Percentiles rank a stretch among this genome's conserved stretches.
These are phyloP conservation scores for Aegilops umbellulata DNA, from an alignment of 176 grass and related monocot genomes.

Conservation along the genomic window DNA sequence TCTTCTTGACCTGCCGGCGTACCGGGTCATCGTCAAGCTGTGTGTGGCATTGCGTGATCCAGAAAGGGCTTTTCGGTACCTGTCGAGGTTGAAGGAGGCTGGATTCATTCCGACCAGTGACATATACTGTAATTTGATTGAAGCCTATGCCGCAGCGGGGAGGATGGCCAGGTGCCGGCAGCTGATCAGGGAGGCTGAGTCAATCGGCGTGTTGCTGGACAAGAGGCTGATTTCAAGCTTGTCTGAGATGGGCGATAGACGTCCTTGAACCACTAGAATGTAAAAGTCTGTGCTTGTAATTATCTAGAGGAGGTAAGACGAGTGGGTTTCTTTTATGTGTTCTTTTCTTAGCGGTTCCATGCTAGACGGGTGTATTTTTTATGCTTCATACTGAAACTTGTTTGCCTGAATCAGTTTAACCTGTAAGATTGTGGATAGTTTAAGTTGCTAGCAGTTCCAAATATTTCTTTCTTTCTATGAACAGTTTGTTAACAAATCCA, in stretches of 20 bases:
- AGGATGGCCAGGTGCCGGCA: conserved; percentile 61
- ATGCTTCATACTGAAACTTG: background rate
- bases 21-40: conserved; percentile 69
- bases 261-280: background rate
- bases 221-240: conserved; percentile 33
- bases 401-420: background rate
- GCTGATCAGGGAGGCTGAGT: conserved; percentile 60
- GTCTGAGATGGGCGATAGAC: conserved; percentile 5
- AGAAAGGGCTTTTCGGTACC: conserved; percentile 59
- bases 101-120: conserved; percentile 65
- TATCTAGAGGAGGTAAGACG: background rate
- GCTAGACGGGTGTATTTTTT: background rate
- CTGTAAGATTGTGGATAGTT: background rate
- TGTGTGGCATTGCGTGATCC: conserved; percentile 55
- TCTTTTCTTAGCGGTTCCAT: background rate
- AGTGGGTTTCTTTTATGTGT: background rate
- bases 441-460: background rate
- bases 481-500: background rate
- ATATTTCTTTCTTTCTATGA: background rate
- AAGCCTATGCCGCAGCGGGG: conserved; percentile 42
- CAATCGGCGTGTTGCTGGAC: conserved; percentile 52
- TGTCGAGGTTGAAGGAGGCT: conserved; percentile 66
- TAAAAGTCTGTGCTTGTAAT: background rate
- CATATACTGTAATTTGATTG: conserved; percentile 63
- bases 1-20: conserved; percentile 79